phyloP scores from a whole-genome alignment of 345 rosid genomes.

The Populus ilicifolia region DNA sequence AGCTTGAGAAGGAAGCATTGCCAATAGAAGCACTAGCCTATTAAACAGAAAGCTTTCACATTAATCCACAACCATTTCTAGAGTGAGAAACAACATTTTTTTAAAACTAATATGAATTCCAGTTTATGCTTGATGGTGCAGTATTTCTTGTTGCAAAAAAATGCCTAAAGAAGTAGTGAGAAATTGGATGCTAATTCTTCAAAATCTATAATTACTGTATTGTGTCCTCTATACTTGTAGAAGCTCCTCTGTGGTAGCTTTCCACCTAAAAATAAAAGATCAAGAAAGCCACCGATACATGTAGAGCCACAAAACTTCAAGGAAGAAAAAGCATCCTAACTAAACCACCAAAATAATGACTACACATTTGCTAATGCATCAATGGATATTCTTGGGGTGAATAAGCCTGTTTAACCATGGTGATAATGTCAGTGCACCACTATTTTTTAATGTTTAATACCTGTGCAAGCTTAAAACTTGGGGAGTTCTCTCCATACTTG shows the following conservation, averaged over 20 bases:
- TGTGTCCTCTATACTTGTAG: background rate
- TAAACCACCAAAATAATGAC: background rate
- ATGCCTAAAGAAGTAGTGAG: background rate
- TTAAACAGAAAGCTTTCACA: background rate
- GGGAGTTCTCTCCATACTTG: slow-evolving; percentile 78
- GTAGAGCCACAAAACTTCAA: background rate
- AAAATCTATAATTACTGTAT: too few species aligned
- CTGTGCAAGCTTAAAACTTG: slow-evolving; percentile 95
- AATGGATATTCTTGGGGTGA: background rate
- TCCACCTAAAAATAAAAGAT: background rate
- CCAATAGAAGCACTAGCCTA: background rate
- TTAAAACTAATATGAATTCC: background rate
- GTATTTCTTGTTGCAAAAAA: background rate
- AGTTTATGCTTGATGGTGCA: background rate
- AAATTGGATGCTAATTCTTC: background rate
- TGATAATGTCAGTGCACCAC: background rate
- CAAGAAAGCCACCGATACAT: background rate
- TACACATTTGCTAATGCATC: background rate
- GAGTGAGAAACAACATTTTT: background rate
- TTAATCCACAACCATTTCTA: background rate
- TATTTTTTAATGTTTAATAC: slow-evolving; percentile 38
- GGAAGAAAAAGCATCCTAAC: background rate
- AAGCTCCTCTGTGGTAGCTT: background rate
- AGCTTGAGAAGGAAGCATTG: background rate
- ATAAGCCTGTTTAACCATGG: slow-evolving; percentile 1